Percentiles rank a stretch among this genome's conserved stretches.
These are phyloP conservation scores for Ambrosia trifida DNA, from an alignment of 129 eudicot genomes.

Conservation along the genomic window DNA sequence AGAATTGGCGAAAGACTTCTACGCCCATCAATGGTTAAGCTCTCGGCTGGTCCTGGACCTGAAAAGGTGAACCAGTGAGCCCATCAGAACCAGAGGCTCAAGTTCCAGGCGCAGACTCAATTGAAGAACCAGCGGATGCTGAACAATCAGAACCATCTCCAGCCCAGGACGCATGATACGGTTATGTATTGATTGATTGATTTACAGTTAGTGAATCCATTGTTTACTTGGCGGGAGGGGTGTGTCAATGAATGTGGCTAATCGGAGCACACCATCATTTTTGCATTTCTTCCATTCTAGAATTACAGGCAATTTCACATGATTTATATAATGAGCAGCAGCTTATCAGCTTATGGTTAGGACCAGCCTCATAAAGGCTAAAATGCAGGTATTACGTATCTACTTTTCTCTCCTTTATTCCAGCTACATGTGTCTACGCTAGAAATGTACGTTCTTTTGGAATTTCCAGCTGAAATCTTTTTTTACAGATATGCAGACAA, in stretches of 20 bases:
- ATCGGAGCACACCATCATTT: slow-evolving; percentile 49
- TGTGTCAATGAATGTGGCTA: not conserved
- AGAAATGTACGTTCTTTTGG: not conserved
- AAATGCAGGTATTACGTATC: slow-evolving; percentile 9
- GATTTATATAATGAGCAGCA: slow-evolving; percentile 8
- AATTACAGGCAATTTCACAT: slow-evolving; percentile 12
- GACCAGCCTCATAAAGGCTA: too few species aligned
- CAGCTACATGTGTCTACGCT: not conserved
- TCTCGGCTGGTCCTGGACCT: slow-evolving; percentile 86
- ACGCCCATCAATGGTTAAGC: slow-evolving; percentile 91
- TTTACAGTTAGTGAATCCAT: slow-evolving; percentile 33
- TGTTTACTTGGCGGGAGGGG: slow-evolving; percentile 38
- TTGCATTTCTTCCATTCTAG: slow-evolving; percentile 13
- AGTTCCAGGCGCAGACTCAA: slow-evolving; percentile 28
- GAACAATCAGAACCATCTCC: slow-evolving; percentile 34
- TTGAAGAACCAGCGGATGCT: slow-evolving; percentile 33
- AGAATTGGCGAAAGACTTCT: slow-evolving; percentile 72
- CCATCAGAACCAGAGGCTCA: slow-evolving; percentile 34
- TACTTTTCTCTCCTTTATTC: not conserved
- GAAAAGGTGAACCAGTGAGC: slow-evolving; percentile 34
- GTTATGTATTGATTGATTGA: not conserved
- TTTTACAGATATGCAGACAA: slow-evolving; percentile 18
- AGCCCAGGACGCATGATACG: slow-evolving; percentile 30
- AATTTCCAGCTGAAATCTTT: not conserved
- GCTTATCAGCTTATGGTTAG: slow-evolving; percentile 21